phyloP scores from a whole-genome alignment of 2,329 filamentous ascomycete genomes.

The Paecilomyces fulvus region DNA sequence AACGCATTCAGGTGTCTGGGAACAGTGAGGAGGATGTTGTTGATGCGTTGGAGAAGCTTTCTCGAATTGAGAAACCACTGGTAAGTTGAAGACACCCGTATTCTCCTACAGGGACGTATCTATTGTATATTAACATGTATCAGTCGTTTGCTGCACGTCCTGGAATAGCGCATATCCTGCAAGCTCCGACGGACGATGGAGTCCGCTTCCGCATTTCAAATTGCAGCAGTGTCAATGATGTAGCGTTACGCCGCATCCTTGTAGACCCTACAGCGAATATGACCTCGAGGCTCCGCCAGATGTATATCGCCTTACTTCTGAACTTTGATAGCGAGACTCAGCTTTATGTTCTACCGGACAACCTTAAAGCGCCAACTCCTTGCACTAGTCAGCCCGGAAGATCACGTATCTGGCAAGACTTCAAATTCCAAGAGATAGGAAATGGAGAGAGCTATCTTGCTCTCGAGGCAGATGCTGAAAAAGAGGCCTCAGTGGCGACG shows the following conservation, averaged over 20 bases:
- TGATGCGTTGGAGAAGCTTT: constrained; percentile 19
- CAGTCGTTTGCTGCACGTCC: constrained; percentile 14
- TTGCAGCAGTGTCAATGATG: constrained; percentile 12
- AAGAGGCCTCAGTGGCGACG: background rate
- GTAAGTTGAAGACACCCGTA: constrained; percentile 12
- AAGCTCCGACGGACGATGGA: constrained; percentile 3
- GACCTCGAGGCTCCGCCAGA: constrained; percentile 10
- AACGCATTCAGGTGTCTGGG: constrained; percentile 19
- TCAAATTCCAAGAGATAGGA: constrained; percentile 23
- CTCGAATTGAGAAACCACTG: constrained; percentile 18
- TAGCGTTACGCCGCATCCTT: constrained; percentile 14
- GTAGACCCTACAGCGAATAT: constrained; percentile 10
- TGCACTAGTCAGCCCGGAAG: constrained; percentile 11
- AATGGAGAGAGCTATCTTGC: constrained; percentile 13
- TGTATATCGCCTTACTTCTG: constrained; percentile 15
- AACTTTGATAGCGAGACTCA: constrained; percentile 10
- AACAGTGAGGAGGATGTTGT: constrained; percentile 14
- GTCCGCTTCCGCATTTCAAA: constrained; percentile 11
- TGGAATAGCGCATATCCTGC: constrained; percentile 11
- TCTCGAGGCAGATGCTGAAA: constrained; percentile 9
- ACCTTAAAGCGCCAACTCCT: constrained; percentile 11
- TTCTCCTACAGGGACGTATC: background rate
- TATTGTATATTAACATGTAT: background rate
- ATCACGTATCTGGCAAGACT: constrained; percentile 24
- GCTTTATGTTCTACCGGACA: constrained; percentile 7